Evolutionary conservation across 1,139 yeast species (phyloP), one percentile per base, ranked within the genome.

Genomic region (Trichomonascaceae sp.): DNA sequence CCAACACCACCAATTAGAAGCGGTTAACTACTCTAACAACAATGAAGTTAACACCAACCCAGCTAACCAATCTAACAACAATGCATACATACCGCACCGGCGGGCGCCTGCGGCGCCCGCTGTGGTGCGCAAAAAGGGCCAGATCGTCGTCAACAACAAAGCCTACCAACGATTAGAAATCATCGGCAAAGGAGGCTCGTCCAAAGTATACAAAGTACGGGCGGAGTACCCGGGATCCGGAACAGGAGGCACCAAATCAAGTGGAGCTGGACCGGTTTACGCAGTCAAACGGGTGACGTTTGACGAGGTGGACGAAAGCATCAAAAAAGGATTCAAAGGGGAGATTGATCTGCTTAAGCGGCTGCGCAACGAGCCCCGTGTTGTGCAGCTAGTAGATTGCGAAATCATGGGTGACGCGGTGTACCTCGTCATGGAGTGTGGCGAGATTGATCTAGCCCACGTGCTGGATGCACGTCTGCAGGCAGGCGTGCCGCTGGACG

Each of bases 131-230:
- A 47, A 40, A 32, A 54, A 53, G 30, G 51, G 46, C 28, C 34
- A 45, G 20, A 46, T 60, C 26, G 47, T 52, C 3, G 67, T 75
- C 1, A 81, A 84, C 51, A 75, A 71, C 2, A 65, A 65, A 29
- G 68, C 67, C 28, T 87, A 82, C 50, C 92, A 79, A 46, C 71
- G 78, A 38, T 59, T 82, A 16, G 95, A 84, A 47, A 61, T 81
- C 14, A 56, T 89, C 13, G 98, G 98, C 11, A 69, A 79, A 48
- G 98, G 98, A 23, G 98, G 98, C 0, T 71, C 96, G 0, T 85
- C 97, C 0, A 82, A 79, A 50, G 98, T 89, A 13, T 89, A 78
- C 61, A 78, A 79, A 46, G 94, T 80, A 0, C 76, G 74, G 43
- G 63, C 76, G 1, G 11, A 8, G 9, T 6, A 20, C 23, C 6